phyloP scores from a whole-genome alignment of 2,329 filamentous ascomycete species.

The Scedosporium boydii region DNA sequence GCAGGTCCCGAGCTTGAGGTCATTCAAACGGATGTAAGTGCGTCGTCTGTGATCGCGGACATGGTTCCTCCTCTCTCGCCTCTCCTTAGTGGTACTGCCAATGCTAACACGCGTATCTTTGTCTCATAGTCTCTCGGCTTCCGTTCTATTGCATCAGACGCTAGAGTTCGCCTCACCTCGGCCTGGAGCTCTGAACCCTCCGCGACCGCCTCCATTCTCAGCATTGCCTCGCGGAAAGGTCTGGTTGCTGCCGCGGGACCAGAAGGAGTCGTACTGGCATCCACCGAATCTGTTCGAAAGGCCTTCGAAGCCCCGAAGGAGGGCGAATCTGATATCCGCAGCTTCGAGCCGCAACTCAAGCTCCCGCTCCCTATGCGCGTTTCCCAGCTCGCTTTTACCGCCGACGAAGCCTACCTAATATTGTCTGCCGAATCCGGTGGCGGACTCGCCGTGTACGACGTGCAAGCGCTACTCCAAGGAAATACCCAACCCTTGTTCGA shows the following conservation, averaged over 20 bases:
- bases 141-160: constrained; percentile 66
- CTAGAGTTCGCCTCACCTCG: constrained; percentile 71
- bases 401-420: constrained; percentile 78
- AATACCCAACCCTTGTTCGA: constrained; percentile 62
- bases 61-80: constrained; percentile 7
- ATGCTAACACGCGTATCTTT: constrained; percentile 10
- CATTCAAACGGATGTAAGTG: constrained; percentile 71
- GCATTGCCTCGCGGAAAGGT: constrained; percentile 69
- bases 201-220: constrained; percentile 71
- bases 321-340: constrained; percentile 54
- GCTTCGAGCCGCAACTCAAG: constrained; percentile 64
- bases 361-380: constrained; percentile 66
- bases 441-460: constrained; percentile 75
- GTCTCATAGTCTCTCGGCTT: constrained; percentile 62
- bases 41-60: neutral
- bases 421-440: constrained; percentile 74
- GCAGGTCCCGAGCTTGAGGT: constrained; percentile 61
- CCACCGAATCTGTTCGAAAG: constrained; percentile 67
- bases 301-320: constrained; percentile 55
- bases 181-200: constrained; percentile 71
- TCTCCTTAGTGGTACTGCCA: neutral
- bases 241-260: constrained; percentile 83
- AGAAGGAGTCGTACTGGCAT: constrained; percentile 65
- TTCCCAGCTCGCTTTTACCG: constrained; percentile 82
- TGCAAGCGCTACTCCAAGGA: constrained; percentile 56